Evolutionary conservation across 2,329 filamentous ascomycete species (phyloP).

Genomic region (Xylariaceae sp.): DNA sequence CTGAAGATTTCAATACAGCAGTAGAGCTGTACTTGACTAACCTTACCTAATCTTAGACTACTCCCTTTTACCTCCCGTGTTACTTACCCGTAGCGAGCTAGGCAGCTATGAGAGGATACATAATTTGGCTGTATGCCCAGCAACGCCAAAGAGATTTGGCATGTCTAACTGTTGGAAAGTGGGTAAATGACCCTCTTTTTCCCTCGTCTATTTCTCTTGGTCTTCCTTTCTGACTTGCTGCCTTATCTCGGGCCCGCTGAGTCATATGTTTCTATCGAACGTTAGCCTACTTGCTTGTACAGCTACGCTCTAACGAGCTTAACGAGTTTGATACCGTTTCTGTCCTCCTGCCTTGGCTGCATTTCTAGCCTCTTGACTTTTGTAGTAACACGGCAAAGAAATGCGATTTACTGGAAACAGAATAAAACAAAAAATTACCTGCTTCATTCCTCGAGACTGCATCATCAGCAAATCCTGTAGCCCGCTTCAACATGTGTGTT

Average conservation of each 20-base stretch:
- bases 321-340: neutral
- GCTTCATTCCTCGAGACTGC: neutral
- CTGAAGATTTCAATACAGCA: neutral
- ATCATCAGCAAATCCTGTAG: neutral
- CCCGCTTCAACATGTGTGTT: neutral
- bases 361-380: neutral
- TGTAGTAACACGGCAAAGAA: too few relatives aligned
- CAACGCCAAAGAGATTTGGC: neutral
- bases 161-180: slow-evolving; percentile 5
- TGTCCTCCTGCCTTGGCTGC: neutral
- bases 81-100: too few relatives aligned
- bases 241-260: neutral
- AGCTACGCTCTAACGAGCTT: too few relatives aligned
- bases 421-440: neutral
- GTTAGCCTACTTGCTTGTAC: neutral
- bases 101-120: too few relatives aligned
- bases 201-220: neutral
- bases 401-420: neutral
- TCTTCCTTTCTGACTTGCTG: neutral
- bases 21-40: too few relatives aligned
- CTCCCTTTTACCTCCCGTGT: too few relatives aligned
- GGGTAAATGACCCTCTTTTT: slow-evolving; percentile 8
- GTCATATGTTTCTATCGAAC: neutral
- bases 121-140: too few relatives aligned
- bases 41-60: too few relatives aligned